Percentiles rank a stretch among this genome's conserved stretches.
Conservation (phyloP, 257 asterid species). For the Nicotiana sylvestris region DNA sequence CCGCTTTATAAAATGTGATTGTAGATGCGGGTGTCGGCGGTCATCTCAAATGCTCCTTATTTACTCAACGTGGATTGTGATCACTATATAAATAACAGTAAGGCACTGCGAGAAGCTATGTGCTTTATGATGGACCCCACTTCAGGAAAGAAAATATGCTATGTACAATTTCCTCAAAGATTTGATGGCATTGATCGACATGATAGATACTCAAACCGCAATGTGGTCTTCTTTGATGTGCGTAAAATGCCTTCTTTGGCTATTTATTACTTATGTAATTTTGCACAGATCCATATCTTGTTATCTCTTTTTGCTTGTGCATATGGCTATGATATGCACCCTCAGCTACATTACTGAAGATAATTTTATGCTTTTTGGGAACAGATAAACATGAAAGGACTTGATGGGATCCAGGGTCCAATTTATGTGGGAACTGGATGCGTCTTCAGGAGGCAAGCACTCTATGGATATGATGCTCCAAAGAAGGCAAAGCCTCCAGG, state of each 20-base stretch:
- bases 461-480: conserved; percentile 68
- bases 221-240: conserved; percentile 65
- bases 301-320: not conserved
- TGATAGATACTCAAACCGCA: conserved; percentile 62
- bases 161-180: conserved; percentile 71
- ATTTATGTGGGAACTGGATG: conserved; percentile 74
- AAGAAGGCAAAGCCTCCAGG: conserved; percentile 48
- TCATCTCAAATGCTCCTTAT: conserved; percentile 67
- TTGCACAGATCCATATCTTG: not conserved
- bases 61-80: conserved; percentile 68
- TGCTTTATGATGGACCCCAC: conserved; percentile 78
- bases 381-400: conserved; percentile 75
- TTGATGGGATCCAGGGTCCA: conserved; percentile 79
- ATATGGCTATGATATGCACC: not conserved
- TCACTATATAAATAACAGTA: conserved; percentile 64
- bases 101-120: conserved; percentile 68
- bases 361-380: conserved; percentile 8
- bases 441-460: conserved; percentile 63
- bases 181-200: conserved; percentile 65
- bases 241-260: conserved; percentile 9
- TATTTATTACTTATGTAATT: not conserved
- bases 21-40: conserved; percentile 65
- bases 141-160: conserved; percentile 66
- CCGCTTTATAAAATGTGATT: conserved; percentile 5
- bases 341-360: not conserved